These are phyloP conservation scores for Mycosphaerella arachidis DNA, from an alignment of 2,329 filamentous ascomycete genomes.

Conservation along the genomic window DNA sequence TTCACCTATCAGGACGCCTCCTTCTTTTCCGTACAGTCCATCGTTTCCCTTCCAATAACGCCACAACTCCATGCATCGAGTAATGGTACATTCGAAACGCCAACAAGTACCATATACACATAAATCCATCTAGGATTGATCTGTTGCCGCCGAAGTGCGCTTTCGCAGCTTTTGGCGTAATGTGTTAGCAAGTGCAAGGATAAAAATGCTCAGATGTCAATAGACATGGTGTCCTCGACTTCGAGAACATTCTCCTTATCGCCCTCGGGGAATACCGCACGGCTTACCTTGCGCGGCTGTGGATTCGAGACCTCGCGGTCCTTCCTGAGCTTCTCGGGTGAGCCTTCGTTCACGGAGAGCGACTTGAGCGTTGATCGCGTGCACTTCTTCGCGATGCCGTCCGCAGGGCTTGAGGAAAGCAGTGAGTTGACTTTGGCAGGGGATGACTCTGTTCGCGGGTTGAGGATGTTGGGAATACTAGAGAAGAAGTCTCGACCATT, in stretches of 20 bases:
- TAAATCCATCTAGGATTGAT: background rate
- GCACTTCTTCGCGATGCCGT: constrained; percentile 24
- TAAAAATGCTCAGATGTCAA: constrained; percentile 6
- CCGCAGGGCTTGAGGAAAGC: constrained; percentile 13
- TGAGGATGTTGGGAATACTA: constrained; percentile 15
- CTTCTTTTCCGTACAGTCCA: background rate
- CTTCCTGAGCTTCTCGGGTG: constrained; percentile 23
- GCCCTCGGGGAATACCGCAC: background rate
- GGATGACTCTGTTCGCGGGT: constrained; percentile 5
- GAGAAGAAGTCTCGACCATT: constrained; percentile 27
- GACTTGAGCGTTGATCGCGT: constrained; percentile 24
- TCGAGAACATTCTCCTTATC: constrained; percentile 7
- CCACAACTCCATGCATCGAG: background rate
- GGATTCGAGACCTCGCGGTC: constrained; percentile 10
- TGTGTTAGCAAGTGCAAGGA: constrained; percentile 2
- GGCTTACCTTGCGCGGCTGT: constrained; percentile 23
- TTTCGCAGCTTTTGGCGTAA: constrained; percentile 14
- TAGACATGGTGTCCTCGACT: background rate
- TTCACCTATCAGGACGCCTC: background rate
- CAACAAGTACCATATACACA: constrained; percentile 1
- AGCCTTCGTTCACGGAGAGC: constrained; percentile 21
- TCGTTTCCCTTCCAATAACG: background rate
- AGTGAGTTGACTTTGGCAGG: constrained; percentile 8
- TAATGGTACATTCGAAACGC: background rate
- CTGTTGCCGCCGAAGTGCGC: constrained; percentile 10